Evolutionary conservation across 805 yeast genomes (phyloP), one percentile per base, ranked within the genome.

Genomic region (Metschnikowia similis): DNA sequence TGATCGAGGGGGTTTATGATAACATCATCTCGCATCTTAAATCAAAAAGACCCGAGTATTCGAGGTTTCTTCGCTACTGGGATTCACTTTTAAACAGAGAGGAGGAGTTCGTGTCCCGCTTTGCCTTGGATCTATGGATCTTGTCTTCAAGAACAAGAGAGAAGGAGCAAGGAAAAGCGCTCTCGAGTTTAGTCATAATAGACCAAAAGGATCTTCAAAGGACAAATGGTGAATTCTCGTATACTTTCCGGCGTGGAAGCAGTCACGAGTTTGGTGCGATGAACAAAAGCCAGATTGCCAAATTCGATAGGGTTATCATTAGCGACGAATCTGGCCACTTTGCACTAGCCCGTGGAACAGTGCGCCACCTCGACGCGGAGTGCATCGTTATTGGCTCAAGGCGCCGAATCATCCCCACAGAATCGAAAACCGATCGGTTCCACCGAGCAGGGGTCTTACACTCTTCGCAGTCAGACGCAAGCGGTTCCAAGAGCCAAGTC

Each of bases 281-380:
- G 51, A 63, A 64, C 34, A 41, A 61, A 2, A 68, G 84, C 0
- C 89, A 85, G 50, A 58, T 89, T 2, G 47, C 70, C 0, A 70
- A 74, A 35, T 74, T 78, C 54, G 97, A 91, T 60, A 71, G 81
- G 36, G 77, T 91, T 1, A 73, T 86, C 13, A 70, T 90, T 1
- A 89, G 96, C 60, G 96, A 87, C 63, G 95, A 88, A 57, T 52
- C 64, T 0, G 96, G 96, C 0, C 89, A 86, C 62, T 84, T 84
- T 64, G 86, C 88, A 0, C 59, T 91, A 26, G 82, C 89, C 1
- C 74, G 74, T 45, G 97, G 96, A 0, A 66, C 63, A 40, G 74
- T 90, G 4, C 66, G 70, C 6, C 56, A 62, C 3, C 67, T 86
- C 0, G 68, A 75, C 6, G 66, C 72, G 0, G 69, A 70, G 7